Evolutionary conservation across 2,329 filamentous ascomycete genomes (phyloP).

Genomic region (Ceratocystis albifundus): DNA sequence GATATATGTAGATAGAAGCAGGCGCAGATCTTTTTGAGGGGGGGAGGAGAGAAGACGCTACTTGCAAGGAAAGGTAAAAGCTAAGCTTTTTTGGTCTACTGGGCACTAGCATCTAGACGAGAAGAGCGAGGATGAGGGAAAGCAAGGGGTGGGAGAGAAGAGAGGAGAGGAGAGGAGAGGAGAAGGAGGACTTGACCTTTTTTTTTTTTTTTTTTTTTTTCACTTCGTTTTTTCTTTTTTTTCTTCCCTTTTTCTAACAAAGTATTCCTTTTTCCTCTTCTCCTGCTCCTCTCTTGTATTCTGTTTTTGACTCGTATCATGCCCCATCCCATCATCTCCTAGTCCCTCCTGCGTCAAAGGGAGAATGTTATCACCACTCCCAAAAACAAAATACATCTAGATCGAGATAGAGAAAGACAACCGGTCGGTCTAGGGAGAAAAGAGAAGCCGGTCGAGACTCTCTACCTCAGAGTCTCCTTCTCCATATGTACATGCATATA

Average conservation of each 20-base stretch:
- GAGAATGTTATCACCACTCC: not conserved
- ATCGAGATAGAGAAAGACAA: not conserved
- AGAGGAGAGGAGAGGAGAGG: not conserved
- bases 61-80: not conserved
- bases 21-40: not conserved
- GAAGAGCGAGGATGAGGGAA: not conserved
- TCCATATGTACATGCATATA: not conserved
- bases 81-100: not conserved
- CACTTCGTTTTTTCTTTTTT: not conserved
- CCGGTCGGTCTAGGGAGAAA: not conserved
- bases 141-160: not conserved
- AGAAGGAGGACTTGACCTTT: not conserved
- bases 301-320: not conserved
- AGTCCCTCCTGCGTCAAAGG: too few species aligned
- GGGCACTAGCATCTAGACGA: slow-evolving; percentile 4
- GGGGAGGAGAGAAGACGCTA: not conserved
- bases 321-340: too few species aligned
- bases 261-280: not conserved
- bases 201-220: not conserved
- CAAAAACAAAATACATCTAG: not conserved
- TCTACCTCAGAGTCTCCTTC: not conserved
- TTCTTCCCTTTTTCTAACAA: not conserved
- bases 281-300: not conserved
- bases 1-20: slow-evolving; percentile 1
- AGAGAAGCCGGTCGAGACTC: not conserved